These are phyloP conservation scores for Aspergillus coremiiformis DNA, from an alignment of 495 filamentous ascomycete species.

Conservation along the genomic window DNA sequence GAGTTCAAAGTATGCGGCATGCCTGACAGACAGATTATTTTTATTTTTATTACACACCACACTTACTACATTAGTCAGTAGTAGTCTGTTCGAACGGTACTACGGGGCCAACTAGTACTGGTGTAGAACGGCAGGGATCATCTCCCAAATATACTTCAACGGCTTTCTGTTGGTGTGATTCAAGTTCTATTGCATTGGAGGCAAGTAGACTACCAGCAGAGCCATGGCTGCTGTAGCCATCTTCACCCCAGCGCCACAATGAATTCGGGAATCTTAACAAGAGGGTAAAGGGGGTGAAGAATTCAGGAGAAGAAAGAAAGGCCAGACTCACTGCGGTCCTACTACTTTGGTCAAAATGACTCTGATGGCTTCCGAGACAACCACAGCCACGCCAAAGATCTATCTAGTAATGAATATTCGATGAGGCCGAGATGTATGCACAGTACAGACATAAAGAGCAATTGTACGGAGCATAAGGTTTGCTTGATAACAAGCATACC, in stretches of 20 bases:
- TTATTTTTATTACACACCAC: constrained; percentile 1
- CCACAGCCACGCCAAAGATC: background rate
- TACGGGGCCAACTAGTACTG: background rate
- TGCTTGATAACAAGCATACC: background rate
- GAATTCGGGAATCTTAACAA: background rate
- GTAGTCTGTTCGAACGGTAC: background rate
- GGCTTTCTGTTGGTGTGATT: constrained; percentile 13
- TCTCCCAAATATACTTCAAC: constrained; percentile 8
- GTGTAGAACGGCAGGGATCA: background rate
- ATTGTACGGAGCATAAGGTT: background rate
- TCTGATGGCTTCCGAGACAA: background rate
- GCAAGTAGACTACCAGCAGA: background rate
- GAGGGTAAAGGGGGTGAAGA: background rate
- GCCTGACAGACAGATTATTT: constrained; percentile 14
- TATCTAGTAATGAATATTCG: too few species aligned
- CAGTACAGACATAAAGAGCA: too few species aligned
- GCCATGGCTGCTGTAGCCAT: background rate
- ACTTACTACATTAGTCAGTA: background rate
- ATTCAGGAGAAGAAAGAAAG: background rate
- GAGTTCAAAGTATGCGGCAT: too few species aligned
- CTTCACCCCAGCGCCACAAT: constrained; percentile 1
- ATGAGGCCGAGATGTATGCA: background rate
- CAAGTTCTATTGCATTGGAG: too few species aligned
- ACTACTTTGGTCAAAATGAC: too few species aligned
- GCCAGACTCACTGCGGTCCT: background rate